Conservation (phyloP, 1,139 yeast species). For the Candida smagusa region DNA sequence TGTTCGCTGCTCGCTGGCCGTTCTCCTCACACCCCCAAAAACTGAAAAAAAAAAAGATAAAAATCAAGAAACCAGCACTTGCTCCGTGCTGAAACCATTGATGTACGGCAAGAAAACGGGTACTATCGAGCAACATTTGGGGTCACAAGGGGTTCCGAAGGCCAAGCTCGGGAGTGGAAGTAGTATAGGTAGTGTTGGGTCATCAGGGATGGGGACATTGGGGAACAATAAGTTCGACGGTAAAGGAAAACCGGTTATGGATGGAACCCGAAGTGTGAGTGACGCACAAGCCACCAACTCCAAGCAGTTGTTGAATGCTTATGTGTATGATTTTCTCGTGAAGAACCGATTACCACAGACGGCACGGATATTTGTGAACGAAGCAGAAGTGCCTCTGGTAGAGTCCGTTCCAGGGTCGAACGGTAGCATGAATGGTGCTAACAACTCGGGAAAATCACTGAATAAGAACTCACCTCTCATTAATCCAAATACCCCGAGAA, state of each 20-base stretch:
- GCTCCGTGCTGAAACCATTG: too few species aligned
- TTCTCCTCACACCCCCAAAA: too few species aligned
- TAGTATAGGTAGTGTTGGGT: constrained; percentile 1
- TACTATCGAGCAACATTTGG: constrained; percentile 6
- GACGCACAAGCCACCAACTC: constrained; percentile 56
- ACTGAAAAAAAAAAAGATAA: too few species aligned
- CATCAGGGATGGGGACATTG: too few species aligned
- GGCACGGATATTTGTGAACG: constrained; percentile 69
- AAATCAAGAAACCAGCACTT: too few species aligned
- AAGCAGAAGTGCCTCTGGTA: constrained; percentile 55
- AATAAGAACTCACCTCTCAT: constrained; percentile 20
- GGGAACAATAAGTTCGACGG: too few species aligned
- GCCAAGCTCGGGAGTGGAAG: constrained; percentile 3
- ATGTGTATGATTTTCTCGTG: constrained; percentile 80
- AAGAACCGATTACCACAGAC: constrained; percentile 71
- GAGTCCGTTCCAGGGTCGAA: constrained; percentile 6
- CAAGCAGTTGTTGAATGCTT: constrained; percentile 73
- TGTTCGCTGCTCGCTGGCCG: too few species aligned
- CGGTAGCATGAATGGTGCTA: constrained; percentile 2
- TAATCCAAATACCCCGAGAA: constrained; percentile 16
- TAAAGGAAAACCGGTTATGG: constrained; percentile 17
- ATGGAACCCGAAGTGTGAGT: constrained; percentile 25
- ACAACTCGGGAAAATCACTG: constrained; percentile 9
- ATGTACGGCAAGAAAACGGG: constrained; percentile 26
- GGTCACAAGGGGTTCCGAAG: neutral